Conservation (phyloP, 345 rosid species). For the Lenwebbia sp. region DNA sequence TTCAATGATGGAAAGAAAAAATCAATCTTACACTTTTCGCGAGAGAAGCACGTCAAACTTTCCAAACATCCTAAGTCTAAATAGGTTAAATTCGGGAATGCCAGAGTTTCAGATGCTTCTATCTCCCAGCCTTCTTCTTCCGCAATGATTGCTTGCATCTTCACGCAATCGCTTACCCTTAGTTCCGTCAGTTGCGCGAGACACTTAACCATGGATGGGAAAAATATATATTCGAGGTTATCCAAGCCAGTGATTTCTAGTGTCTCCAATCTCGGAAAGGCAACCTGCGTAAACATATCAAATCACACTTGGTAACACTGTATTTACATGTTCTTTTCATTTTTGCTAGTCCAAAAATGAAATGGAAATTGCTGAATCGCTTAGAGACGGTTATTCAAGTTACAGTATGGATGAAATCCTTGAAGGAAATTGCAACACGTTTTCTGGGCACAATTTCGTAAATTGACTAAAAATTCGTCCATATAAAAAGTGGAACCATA, state of each 20-base stretch:
- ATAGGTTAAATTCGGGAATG: background rate
- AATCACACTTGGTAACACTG: no score
- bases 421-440: no score
- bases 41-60: background rate
- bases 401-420: no score
- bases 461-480: no score
- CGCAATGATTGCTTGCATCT: background rate
- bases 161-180: fast-evolving
- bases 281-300: no score
- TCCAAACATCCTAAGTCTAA: background rate
- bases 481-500: no score
- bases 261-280: background rate
- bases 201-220: background rate
- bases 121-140: background rate
- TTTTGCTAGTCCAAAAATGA: no score
- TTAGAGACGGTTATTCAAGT: no score
- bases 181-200: background rate
- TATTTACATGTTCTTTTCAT: no score
- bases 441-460: no score
- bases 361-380: no score
- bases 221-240: background rate
- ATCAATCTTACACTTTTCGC: background rate
- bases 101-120: background rate
- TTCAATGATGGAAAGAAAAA: background rate
- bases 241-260: background rate